Conservation (phyloP, 129 eudicot genomes). For the Flaveria bidentis region DNA sequence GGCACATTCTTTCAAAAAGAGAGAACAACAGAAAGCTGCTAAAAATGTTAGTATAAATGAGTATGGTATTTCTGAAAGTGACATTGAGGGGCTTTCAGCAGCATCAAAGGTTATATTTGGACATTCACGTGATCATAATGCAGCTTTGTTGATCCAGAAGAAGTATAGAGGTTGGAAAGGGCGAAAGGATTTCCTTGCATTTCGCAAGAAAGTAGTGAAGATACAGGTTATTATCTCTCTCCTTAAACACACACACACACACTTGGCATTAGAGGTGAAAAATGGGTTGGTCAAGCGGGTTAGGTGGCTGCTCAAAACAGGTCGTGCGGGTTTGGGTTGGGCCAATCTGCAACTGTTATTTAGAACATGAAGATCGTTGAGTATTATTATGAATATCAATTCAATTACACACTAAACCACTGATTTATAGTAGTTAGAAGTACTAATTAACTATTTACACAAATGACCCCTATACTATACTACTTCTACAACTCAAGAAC, state of each 20-base stretch:
- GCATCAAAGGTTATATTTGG: slow-evolving; percentile 71
- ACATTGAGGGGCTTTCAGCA: slow-evolving; percentile 63
- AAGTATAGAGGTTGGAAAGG: slow-evolving; percentile 84
- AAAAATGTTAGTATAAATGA: slow-evolving; percentile 37
- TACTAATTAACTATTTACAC: too few species aligned
- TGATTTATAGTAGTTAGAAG: too few species aligned
- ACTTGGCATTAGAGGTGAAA: neutral
- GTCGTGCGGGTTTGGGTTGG: too few species aligned
- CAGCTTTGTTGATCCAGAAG: slow-evolving; percentile 86
- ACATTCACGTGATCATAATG: slow-evolving; percentile 49
- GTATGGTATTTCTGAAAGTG: slow-evolving; percentile 44
- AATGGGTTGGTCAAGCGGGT: neutral
- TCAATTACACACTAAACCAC: too few species aligned
- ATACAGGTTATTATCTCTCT: slow-evolving; percentile 60
- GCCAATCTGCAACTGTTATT: too few species aligned
- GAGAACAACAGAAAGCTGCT: slow-evolving; percentile 59
- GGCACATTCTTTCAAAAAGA: slow-evolving; percentile 85
- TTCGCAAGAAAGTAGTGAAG: slow-evolving; percentile 92
- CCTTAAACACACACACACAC: slow-evolving; percentile 6
- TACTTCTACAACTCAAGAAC: too few species aligned
- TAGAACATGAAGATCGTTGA: too few species aligned
- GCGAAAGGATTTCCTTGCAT: slow-evolving; percentile 69
- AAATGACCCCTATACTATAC: too few species aligned
- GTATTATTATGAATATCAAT: too few species aligned
- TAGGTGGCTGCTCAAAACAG: neutral